Base-by-base conservation (phyloP, 768 basidiomycete genomes). In the Podaxis rugospora region DNA sequence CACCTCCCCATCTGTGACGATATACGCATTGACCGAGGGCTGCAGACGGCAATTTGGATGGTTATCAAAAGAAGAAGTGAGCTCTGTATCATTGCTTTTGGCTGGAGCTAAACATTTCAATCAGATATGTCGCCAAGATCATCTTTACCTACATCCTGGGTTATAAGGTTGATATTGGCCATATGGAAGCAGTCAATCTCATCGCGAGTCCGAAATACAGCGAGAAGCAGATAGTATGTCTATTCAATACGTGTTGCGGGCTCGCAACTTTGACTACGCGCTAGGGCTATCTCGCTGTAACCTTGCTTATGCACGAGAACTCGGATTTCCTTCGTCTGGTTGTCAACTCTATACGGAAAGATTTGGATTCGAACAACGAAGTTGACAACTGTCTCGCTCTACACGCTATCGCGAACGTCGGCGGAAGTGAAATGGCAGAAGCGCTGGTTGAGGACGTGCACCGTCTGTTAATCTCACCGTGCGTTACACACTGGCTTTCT, bases 101-200 rank as follows among this genome's bases (percentile, higher is more conserved):
- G 53, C 27, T 53, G 49, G 56, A 55, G 55, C 61, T 47, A 36
- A 49, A 57, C 21, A 40, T 44, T 5, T 47, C 40, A 16, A 47
- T 16, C 62, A 92, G 92, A 86, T 98, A 97, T 82, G 93, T 98
- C 46, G 92, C 95, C 61, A 98, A 99, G 79, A 95, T 99, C 68
- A 90, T 98, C 63, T 99, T 98, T 79, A 98, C 97, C 5, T 98
- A 98, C 70, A 99, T 99, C 68, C 80, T 99, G 62, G 97, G 97
- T 46, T 99, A 99, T 80, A 96, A 97, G 75, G 95, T 98, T 66
- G 97, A 99, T 71, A 86, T 98, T 21, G 97, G 97, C 14, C 97
- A 98, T 73, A 97, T 98, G 95, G 95, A 98, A 70, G 96, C 97
- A 25, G 94, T 98, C 66, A 98, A 99, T 73, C 83, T 99, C 65